These are phyloP conservation scores for Fistulinella prunicolor DNA, from an alignment of 768 basidiomycete genomes.

Conservation along the genomic window DNA sequence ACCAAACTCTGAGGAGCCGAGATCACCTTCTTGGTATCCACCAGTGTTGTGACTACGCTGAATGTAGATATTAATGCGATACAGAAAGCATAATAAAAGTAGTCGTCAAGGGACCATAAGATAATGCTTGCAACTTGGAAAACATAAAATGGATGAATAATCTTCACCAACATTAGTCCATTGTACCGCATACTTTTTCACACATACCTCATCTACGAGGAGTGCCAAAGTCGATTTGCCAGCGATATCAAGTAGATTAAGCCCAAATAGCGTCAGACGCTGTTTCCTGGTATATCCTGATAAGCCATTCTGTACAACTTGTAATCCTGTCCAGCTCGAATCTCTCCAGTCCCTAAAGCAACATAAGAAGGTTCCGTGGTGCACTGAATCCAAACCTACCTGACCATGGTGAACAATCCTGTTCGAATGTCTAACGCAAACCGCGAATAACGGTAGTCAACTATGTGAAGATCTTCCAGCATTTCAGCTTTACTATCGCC, in stretches of 20 bases:
- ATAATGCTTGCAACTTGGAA: constrained; percentile 96
- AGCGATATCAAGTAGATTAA: constrained; percentile 86
- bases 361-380: constrained; percentile 6
- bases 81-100: constrained; percentile 96
- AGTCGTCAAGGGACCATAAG: constrained; percentile 93
- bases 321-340: constrained; percentile 61
- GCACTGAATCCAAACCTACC: constrained; percentile 41
- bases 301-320: constrained; percentile 65
- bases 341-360: constrained; percentile 84
- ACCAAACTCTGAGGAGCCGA: neutral
- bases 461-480: constrained; percentile 55
- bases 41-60: constrained; percentile 79
- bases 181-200: neutral
- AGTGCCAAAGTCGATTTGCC: constrained; percentile 77
- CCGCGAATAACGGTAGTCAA: constrained; percentile 91
- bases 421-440: constrained; percentile 84
- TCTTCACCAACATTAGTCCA: constrained; percentile 38
- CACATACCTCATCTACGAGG: constrained; percentile 81
- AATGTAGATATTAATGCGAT: constrained; percentile 87
- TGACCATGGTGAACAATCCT: constrained; percentile 78
- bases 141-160: constrained; percentile 97
- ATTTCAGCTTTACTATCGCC: constrained; percentile 32
- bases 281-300: constrained; percentile 53
- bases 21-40: constrained; percentile 87
- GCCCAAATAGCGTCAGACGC: constrained; percentile 71